Conservation (phyloP, 768 basidiomycete genomes). For the Lentinula boryana region DNA sequence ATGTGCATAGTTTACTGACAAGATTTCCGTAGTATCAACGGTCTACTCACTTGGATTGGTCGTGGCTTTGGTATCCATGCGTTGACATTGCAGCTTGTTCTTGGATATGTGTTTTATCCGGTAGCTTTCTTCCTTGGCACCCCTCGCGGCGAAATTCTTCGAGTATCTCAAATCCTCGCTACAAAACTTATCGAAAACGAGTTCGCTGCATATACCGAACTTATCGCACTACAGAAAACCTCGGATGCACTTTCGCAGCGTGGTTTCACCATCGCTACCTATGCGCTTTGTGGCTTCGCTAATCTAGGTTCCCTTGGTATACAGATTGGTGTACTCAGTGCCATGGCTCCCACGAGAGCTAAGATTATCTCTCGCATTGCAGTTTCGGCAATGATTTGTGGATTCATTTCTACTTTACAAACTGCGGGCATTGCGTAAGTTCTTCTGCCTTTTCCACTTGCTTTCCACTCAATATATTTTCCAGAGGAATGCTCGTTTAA, state of each 20-base stretch:
- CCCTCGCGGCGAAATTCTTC: conserved; percentile 74
- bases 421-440: conserved; percentile 55
- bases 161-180: conserved; percentile 74
- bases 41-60: conserved; percentile 85
- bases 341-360: conserved; percentile 62
- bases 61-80: conserved; percentile 77
- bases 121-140: conserved; percentile 78
- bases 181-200: conserved; percentile 87
- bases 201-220: conserved; percentile 68
- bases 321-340: conserved; percentile 71
- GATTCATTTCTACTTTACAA: conserved; percentile 60
- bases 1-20: background rate
- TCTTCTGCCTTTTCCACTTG: conserved; percentile 5
- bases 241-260: conserved; percentile 53
- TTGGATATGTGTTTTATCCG: conserved; percentile 88
- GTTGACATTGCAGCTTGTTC: conserved; percentile 77
- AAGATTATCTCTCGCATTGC: conserved; percentile 70
- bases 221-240: conserved; percentile 43
- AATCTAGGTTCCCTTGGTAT: conserved; percentile 85
- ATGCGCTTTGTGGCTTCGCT: conserved; percentile 88
- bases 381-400: conserved; percentile 62
- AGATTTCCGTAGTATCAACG: conserved; percentile 51
- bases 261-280: conserved; percentile 78
- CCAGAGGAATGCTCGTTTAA: conserved; percentile 43
- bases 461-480: conserved; percentile 20